Evolutionary conservation across 108 stramenopile species (phyloP), one percentile per base, ranked within the genome.

Genomic region (Pseudonitzschia multiseries): DNA sequence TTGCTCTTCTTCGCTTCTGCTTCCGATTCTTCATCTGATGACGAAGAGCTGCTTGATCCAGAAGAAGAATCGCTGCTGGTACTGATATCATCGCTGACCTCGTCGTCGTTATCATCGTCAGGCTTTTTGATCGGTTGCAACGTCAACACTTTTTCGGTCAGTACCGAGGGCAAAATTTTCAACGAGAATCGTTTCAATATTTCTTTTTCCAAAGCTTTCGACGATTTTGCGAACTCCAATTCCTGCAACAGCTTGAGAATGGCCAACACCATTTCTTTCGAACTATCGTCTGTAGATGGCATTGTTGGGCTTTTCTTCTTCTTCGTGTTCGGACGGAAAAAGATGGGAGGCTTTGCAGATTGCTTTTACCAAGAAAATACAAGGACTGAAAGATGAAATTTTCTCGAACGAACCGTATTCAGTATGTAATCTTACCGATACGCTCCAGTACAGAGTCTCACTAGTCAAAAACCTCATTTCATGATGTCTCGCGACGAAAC

Each of bases 151-250:
- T 62, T 61, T 64, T 63, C 60, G 29, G 64, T 29, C 27, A 17
- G 17, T 27, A 26, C 41, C 50, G 61, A 27, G 17, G 66, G 56
- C 29, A 72, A 64, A 32, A 24, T 68, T n/a, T 41, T 40, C 33
- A 59, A 28, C 8, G 60, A 67, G 48, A 72, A 70, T 40, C 64
- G 50, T 70, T 79, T 79, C 57, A 78, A 68, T 29, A 78, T 57
- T 70, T 81, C 80, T 51, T 78, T 81, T 53, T 69, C 75, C 72
- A 85, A 66, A 0, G 80, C 70, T 17, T 57, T 59, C 3, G 72
- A 71, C 2, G 77, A 33, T 42, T 75, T 76, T 27, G 20, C 27
- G 59, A 75, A 81, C 4, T 68, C 78, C 52, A 66, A 15, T 24
- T 59, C 41, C 29, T 72, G 59, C 50, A 81, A 53, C 36, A 69